Evolutionary conservation across 768 basidiomycete species (phyloP), one percentile per base, ranked within the genome.

Genomic region (Omphalotus guepiniiformis): DNA sequence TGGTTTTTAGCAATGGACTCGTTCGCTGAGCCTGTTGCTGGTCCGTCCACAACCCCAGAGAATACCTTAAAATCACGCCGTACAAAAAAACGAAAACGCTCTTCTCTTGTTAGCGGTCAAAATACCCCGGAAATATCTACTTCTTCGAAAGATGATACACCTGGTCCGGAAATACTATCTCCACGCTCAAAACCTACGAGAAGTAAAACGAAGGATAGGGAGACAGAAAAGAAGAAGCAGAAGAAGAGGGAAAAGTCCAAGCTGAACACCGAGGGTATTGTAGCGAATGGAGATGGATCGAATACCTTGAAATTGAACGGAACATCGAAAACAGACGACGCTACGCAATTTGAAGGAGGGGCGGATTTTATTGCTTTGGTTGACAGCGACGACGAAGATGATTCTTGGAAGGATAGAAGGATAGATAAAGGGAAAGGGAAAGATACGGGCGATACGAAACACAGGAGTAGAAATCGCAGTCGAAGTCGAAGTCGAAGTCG

Each of bases 311-410:
- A 43, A 25, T 47, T 23, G 4, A 38, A 26, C 2, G 16, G 25
- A 15, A 47, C 25, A 47, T 6, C 19, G 26, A 6, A 35, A n/a
- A 38, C n/a, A n/a, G 35, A 21, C 23, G 4, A 4, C 8, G n/a
- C n/a, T n/a, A 52, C 57, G 22, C 37, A 52, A 2, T 55, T 56
- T 32, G 53, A 54, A 3, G 54, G 55, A 11, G 63, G 59, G 3
- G 65, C 60, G 28, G 63, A 68, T 41, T 68, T 68, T 37, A 50
- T 68, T 32, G 65, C 67, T 1, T 41, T 64, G 23, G 48, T 12
- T 6, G 49, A 30, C 16, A 32, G 34, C 22, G 54, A 53, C 12
- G 55, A 54, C 44, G 64, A 59, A 5, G 25, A 35, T 13, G 55
- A 55, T 9, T 49, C 9, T 9, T 5, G 3, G 16, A 18, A 7